A percentile compares a stretch with the other conserved stretches of the same genome.
Conservation (phyloP, 306 rosid species). For the Vigna radiata region DNA sequence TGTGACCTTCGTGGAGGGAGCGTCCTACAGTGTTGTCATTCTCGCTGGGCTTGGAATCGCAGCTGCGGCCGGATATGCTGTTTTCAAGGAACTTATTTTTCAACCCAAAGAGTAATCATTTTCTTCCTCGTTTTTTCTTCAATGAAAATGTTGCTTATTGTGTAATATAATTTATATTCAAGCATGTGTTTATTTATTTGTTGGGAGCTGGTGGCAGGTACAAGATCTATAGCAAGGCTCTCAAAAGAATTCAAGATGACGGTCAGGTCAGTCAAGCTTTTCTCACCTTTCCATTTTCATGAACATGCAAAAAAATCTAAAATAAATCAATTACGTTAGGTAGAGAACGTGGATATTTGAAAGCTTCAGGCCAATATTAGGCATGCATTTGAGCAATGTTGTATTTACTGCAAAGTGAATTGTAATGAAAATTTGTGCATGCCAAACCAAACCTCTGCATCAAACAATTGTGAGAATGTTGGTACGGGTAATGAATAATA, state of each 20-base stretch:
- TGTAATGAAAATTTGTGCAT: neutral
- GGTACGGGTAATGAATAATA: neutral
- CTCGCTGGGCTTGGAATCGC: constrained; percentile 88
- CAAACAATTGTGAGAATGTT: constrained; percentile 30
- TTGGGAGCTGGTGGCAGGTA: constrained; percentile 58
- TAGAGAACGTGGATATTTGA: neutral
- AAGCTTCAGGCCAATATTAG: neutral
- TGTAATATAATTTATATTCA: neutral
- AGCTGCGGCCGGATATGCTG: constrained; percentile 88
- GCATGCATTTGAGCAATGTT: neutral
- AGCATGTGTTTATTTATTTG: constrained; percentile 19
- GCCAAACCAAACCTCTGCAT: constrained; percentile 8
- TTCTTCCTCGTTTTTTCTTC: neutral
- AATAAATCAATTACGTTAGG: neutral
- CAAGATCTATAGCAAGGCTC: constrained; percentile 80
- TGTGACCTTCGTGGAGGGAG: constrained; percentile 82
- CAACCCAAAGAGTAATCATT: constrained; percentile 88
- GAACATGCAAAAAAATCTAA: neutral
- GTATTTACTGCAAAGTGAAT: constrained; percentile 16
- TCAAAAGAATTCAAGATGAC: constrained; percentile 89
- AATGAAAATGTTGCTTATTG: neutral
- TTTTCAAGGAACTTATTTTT: constrained; percentile 93
- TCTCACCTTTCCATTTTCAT: neutral
- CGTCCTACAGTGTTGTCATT: constrained; percentile 82
- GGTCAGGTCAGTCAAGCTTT: constrained; percentile 63